Evolutionary conservation across 495 filamentous ascomycete genomes (phyloP), one percentile per base, ranked within the genome.

Genomic region (Xylaria cubensis): DNA sequence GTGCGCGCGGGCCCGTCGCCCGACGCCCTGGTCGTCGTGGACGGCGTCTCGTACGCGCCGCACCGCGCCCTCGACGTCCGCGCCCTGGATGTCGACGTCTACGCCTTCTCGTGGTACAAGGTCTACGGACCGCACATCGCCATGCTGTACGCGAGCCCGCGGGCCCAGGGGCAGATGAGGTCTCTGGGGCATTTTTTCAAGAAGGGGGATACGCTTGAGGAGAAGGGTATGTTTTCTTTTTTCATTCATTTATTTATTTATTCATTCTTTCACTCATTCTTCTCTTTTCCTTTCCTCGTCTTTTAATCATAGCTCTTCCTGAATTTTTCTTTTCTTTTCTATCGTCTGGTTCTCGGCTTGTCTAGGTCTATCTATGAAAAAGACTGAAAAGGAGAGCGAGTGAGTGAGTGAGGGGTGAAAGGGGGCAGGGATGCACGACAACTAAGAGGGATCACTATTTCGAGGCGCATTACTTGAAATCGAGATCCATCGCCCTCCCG

Each of bases 81-180:
- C 66, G 88, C 76, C 1, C 82, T 93, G 5, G 91, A 86, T 0
- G 91, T 92, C 0, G 92, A 94, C 74, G 88, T 93, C 76, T 94
- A 94, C 76, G 83, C 87, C n/a, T 90, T 93, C 73, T 89, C 85
- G 3, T 94, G 92, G 88, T 93, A 93, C 80, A 93, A 94, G 79
- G 90, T 92, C 29, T 93, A 90, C 78, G 92, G 91, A 0, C 92
- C 92, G 4, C 92, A 93, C 72, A 82, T 93, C 21, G 84, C 91
- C 1, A 83, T 89, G 72, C 84, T 94, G 6, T 94, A 92, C 77
- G 90, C 87, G 51, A 84, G 85, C 51, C 76, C 80, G 3, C 59
- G 62, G 0, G 86, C 88, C 4, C 86, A 88, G 67, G 74, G 83
- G 48, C 75, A 83, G 42, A 81, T 92, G 68, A 74, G 73, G 26